Conservation (phyloP, 1,284 basidiomycete species). For the Erythrobasidium hasegawianum region DNA sequence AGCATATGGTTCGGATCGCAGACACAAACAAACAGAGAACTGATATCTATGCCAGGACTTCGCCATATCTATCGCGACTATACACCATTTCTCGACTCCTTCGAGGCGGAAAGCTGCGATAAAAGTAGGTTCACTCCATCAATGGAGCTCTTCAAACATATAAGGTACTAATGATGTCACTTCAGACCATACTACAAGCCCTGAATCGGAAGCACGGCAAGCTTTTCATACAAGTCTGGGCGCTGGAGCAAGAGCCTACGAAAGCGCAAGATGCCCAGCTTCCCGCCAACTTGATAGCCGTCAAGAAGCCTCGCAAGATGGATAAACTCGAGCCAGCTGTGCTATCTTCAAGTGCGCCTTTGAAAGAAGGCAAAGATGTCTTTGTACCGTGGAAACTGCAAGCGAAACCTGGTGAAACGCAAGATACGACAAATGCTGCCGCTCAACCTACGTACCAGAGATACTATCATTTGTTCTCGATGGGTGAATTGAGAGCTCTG, state of each 20-base stretch:
- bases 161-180: background rate
- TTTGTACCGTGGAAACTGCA: constrained; percentile 67
- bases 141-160: too few species aligned
- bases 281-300: background rate
- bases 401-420: constrained; percentile 5
- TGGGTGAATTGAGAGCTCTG: constrained; percentile 67
- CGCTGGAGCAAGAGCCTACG: constrained; percentile 74
- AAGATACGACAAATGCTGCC: background rate
- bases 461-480: constrained; percentile 89
- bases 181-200: constrained; percentile 63
- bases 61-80: constrained; percentile 89
- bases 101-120: constrained; percentile 68
- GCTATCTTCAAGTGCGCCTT: background rate
- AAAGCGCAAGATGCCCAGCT: background rate
- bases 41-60: constrained; percentile 65
- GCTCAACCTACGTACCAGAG: constrained; percentile 59
- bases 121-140: constrained; percentile 55
- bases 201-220: constrained; percentile 64
- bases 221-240: constrained; percentile 96
- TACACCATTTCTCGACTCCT: constrained; percentile 82
- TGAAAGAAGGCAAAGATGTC: constrained; percentile 58
- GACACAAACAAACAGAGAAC: too few species aligned
- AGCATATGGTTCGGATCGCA: constrained; percentile 51
- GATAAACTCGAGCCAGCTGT: constrained; percentile 20
- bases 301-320: constrained; percentile 23